Percentiles rank a stretch among this genome's conserved stretches.
Conservation (phyloP, 2,329 filamentous ascomycete genomes). For the Aspergillus proliferans region DNA sequence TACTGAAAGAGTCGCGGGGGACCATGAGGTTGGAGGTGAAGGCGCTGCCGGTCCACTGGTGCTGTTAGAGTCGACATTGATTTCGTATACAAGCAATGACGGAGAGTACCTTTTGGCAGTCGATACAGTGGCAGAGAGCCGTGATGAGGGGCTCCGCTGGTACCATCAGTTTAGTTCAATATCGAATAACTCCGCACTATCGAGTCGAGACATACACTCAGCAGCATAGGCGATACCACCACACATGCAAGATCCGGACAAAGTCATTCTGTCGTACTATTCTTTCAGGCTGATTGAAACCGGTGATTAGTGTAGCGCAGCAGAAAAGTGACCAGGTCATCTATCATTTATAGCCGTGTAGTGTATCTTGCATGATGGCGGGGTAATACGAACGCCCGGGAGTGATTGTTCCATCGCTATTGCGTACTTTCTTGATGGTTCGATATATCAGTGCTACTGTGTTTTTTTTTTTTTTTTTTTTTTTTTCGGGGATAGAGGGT, state of each 20-base stretch:
- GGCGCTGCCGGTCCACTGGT: constrained; percentile 47
- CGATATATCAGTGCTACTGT: too few relatives aligned
- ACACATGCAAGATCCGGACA: constrained; percentile 31
- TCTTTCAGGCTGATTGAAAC: neutral
- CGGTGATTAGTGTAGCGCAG: too few relatives aligned
- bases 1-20: constrained; percentile 40
- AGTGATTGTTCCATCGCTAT: too few relatives aligned
- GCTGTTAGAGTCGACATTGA: neutral
- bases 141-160: constrained; percentile 39
- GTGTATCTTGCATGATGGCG: too few relatives aligned
- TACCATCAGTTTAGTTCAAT: neutral
- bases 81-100: neutral
- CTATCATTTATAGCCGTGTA: too few relatives aligned
- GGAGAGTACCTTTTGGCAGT: constrained; percentile 48
- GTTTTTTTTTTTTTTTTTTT: too few relatives aligned
- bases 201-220: constrained; percentile 14
- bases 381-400: too few relatives aligned
- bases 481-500: too few relatives aligned
- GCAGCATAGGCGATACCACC: constrained; percentile 25
- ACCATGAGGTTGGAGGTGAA: constrained; percentile 52
- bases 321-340: too few relatives aligned
- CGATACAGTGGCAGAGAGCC: constrained; percentile 49
- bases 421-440: too few relatives aligned
- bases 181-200: neutral
- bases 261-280: constrained; percentile 14